Evolutionary conservation across 805 yeast genomes (phyloP), one percentile per base, ranked within the genome.

Genomic region (Kodamaea nitidulidarum): DNA sequence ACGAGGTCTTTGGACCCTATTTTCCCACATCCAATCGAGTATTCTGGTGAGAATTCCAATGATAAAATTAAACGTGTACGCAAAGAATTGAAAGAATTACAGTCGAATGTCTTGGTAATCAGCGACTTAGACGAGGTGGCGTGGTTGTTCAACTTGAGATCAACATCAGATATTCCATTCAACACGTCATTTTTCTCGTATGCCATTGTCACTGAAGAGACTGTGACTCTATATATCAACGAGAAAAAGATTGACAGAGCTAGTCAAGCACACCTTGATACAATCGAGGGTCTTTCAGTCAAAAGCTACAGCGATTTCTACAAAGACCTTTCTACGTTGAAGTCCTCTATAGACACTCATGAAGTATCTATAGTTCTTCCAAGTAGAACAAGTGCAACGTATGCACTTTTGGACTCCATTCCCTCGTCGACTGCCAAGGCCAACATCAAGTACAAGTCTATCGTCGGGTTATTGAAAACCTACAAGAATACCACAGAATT

Each of bases 91-190:
- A 51, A 33, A n/a, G 24, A 44, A 2, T 36, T 42, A 3, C 52
- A 39, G 40, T 52, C 50, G 2, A 43, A 56, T 4, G 58, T 53
- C 32, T 67, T 86, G 33, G 65, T 88, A 10, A 67, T 86, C 3
- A 70, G 80, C n/a, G 80, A 88, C 1, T 62, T 90, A 38, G 97
- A 91, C 63, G 96, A 90, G 49, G 78, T 88, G 45, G 93, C 95
- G 6, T 90, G 96, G 96, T 63, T 88, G 31, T 74, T 88, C 55
- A 91, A 91, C 55, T 63, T 91, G 40, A 77, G 98, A 47, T 86
- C 90, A 4, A 75, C 61, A 34, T 43, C 73, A 15, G 98, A 91
- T 57, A 81, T 91, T 42, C 81, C 81, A 4, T 91, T 74, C 56
- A 82, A 83, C 52, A 97, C 98, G 0, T 91, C 88, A 2, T 93